Evolutionary conservation across 768 basidiomycete genomes (phyloP), one percentile per base, ranked within the genome.

Genomic region (Gloeophyllum trabeum): DNA sequence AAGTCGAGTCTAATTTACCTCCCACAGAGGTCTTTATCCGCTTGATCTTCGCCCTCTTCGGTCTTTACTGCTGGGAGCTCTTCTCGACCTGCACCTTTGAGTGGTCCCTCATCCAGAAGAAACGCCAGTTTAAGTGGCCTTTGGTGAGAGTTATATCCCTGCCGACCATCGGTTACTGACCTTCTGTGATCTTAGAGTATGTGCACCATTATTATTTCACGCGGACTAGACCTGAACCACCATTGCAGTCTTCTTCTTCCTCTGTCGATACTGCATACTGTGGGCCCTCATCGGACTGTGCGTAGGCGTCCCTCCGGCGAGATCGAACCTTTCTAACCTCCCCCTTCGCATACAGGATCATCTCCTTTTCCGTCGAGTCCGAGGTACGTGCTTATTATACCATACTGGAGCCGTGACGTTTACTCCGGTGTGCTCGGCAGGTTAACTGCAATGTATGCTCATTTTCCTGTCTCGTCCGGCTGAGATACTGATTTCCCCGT

Each of bases 261-360:
- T 80, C 20, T 79, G 75, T 54, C 75, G 81, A 46, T 84, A 84
- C 55, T 79, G 76, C 56, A 75, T 83, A 66, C 51, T 84, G n/a
- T 63, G 74, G 43, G 70, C 80, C 3, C 66, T 82, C 51, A 55
- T 77, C 48, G 79, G 81, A 43, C 48, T 84, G 80, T 79, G 53
- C 60, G 75, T 59, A 4, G 5, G 22, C 14, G 35, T n/a, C 26
- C 19, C 35, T 36, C 20, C 3, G 18, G 35, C 16, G 12, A 28
- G 36, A 14, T 34, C 20, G 21, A 21, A 41, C 20, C 6, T 32
- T 21, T 23, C 19, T n/a, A 28, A 22, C 32, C 25, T 36, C 14
- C 14, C 22, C 23, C 24, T 37, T 18, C 2, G 6, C 28, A n/a
- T 22, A 18, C 43, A 83, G 81, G 47, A 73, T 82, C 25, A 60